Base-by-base conservation (phyloP, 345 rosid species). In the Ceriops decandra region DNA sequence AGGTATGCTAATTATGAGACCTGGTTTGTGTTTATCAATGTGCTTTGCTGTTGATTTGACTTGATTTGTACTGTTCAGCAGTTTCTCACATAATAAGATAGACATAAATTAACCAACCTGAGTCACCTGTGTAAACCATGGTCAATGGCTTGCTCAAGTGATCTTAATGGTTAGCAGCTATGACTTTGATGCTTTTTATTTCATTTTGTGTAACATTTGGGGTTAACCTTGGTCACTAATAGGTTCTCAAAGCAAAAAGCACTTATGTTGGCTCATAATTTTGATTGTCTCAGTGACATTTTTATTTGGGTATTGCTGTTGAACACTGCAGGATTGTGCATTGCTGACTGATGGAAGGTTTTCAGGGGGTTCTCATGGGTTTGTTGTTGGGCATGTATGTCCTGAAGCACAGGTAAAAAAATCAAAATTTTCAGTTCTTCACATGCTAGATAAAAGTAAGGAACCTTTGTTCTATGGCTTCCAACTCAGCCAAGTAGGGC, bases 331-430 rank as follows among this genome's bases (percentile, higher is more conserved):
- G 99, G 99, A 95, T n/a, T 86, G 84, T 70, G 99, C 99, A 24
- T 72, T 95, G 74, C 74, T 92, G 64, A 95, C 99, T 5, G 99
- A 95, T 74, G 99, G 99, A 68, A 84, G 99, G 71, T 95, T 95
- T 84, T 95, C 99, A 0, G 98, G 99, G 8, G 97, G 97, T 71
- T 95, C 99, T 28, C 99, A 95, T 68, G 99, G 99, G 52, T 95
- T 95, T 77, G 99, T 95, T 64, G 99, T 92, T 60, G 99, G 99
- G 69, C 99, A 95, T 64, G 66, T 95, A 49, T 87, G 96, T 79
- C 99, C 99, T 28, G 99, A 95, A 85, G 98, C 99, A 60, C 96
- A 95, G 97, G 99, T 95, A 61, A 26, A 5, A 26, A n/a, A 17
- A 21, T 7, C 2, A 30, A 9, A 22, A 9, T 47, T 10, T 1